Evolutionary conservation across 495 filamentous ascomycete genomes (phyloP).

Genomic region (Trichoderma asperelloides): DNA sequence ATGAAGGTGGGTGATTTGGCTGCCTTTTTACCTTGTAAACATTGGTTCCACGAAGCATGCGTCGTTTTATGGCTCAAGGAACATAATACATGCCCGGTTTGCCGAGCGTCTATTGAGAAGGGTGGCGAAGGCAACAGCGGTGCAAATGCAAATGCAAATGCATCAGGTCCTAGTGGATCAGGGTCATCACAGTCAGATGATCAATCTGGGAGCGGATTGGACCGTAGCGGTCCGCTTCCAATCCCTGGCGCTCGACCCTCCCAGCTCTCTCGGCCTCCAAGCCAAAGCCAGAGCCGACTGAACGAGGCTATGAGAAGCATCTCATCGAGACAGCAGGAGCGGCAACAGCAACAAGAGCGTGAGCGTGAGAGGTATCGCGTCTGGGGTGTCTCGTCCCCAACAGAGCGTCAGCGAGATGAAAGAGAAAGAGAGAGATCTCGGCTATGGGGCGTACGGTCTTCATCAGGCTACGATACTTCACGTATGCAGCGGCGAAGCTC

Average conservation of each 20-base stretch:
- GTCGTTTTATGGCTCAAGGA: constrained; percentile 72
- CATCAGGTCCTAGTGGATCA: neutral
- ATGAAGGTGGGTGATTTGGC: constrained; percentile 68
- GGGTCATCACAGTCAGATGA: neutral
- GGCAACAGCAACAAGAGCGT: neutral
- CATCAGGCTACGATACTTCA: constrained; percentile 2
- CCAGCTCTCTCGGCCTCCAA: constrained; percentile 1
- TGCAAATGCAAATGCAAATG: constrained; percentile 13
- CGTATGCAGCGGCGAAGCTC: constrained; percentile 5
- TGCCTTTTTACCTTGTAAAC: constrained; percentile 71
- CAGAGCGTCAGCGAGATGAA: neutral
- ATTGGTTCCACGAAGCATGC: constrained; percentile 84
- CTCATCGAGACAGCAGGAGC: neutral
- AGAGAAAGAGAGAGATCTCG: neutral
- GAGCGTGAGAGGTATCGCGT: constrained; percentile 4
- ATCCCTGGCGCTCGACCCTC: neutral
- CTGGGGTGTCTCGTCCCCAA: neutral
- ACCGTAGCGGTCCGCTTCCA: neutral
- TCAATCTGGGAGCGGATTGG: neutral
- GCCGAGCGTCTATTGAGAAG: constrained; percentile 61
- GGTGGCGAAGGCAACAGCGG: constrained; percentile 15
- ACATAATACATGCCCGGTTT: constrained; percentile 88
- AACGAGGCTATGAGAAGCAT: constrained; percentile 7
- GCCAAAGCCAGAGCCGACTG: constrained; percentile 2
- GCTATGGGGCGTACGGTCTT: neutral